Conservation (phyloP, 176 grass and related monocot species). For the Stipa capillata region DNA sequence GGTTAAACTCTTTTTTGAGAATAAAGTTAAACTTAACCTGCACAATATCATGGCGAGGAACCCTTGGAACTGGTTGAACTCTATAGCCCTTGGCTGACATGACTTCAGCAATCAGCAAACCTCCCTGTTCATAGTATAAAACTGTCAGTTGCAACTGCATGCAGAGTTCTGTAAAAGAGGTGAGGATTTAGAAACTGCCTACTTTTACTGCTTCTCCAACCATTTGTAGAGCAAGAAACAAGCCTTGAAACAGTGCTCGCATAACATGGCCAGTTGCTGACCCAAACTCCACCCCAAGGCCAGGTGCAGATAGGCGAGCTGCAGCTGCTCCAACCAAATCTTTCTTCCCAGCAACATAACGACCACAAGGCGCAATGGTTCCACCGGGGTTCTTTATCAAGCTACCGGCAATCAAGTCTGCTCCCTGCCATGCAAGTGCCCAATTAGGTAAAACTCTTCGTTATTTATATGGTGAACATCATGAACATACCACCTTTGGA, state of each 20-base stretch:
- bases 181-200: neutral
- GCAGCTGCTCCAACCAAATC: slow-evolving; percentile 64
- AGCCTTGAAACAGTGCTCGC: slow-evolving; percentile 78
- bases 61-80: slow-evolving; percentile 65
- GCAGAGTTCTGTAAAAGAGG: neutral
- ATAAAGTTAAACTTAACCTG: slow-evolving; percentile 43
- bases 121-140: slow-evolving; percentile 44
- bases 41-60: slow-evolving; percentile 71
- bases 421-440: slow-evolving; percentile 43
- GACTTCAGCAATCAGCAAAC: slow-evolving; percentile 82
- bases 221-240: slow-evolving; percentile 91
- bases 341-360: slow-evolving; percentile 83
- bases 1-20: neutral
- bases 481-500: slow-evolving; percentile 53
- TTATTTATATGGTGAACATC: neutral
- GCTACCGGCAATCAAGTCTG: slow-evolving; percentile 90
- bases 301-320: slow-evolving; percentile 81
- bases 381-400: slow-evolving; percentile 95
- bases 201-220: slow-evolving; percentile 93
- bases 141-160: neutral
- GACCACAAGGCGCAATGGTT: slow-evolving; percentile 77
- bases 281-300: slow-evolving; percentile 83
- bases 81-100: slow-evolving; percentile 75
- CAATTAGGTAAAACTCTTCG: neutral
- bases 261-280: slow-evolving; percentile 78